Percentiles rank a stretch among this genome's conserved stretches.
Evolutionary conservation across 768 basidiomycete species (phyloP).

Genomic region (Harrya chromipes): DNA sequence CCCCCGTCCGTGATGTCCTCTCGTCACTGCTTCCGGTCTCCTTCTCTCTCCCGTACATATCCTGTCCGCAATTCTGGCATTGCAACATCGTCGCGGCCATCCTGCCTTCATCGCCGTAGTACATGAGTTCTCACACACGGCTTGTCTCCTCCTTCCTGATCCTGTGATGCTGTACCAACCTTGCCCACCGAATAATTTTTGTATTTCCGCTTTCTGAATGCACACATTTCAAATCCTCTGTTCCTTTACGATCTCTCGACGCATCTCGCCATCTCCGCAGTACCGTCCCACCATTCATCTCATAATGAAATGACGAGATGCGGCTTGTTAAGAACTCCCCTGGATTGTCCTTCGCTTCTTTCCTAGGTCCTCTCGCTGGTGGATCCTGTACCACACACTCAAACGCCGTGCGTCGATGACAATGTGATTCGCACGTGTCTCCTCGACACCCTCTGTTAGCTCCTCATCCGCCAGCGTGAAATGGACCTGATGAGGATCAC

Average conservation of each 20-base stretch:
- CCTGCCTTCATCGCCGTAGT: neutral
- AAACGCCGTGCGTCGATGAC: conserved; percentile 16
- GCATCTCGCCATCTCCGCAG: conserved; percentile 27
- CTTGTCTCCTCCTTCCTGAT: conserved; percentile 5
- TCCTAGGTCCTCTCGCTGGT: conserved; percentile 24
- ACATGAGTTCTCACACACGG: neutral
- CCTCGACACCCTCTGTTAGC: neutral
- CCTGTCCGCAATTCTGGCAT: neutral
- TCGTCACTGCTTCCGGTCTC: conserved; percentile 7
- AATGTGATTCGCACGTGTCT: conserved; percentile 18
- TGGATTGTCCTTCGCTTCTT: conserved; percentile 25
- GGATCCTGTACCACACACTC: conserved; percentile 27
- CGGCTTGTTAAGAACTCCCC: conserved; percentile 12
- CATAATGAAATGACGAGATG: conserved; percentile 28
- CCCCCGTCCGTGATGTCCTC: neutral
- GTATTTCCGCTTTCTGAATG: too few species aligned
- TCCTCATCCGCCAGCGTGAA: conserved; percentile 8
- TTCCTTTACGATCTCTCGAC: neutral
- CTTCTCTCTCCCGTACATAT: neutral
- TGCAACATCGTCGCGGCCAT: conserved; percentile 9
- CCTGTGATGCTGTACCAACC: conserved; percentile 17
- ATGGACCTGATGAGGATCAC: conserved; percentile 20
- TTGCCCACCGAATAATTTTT: neutral
- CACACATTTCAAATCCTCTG: conserved; percentile 13
- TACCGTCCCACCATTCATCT: conserved; percentile 10